Evolutionary conservation across 192 early-diverging fungal genomes (phyloP), one percentile per base, ranked within the genome.

Genomic region (Coemansia sp.): DNA sequence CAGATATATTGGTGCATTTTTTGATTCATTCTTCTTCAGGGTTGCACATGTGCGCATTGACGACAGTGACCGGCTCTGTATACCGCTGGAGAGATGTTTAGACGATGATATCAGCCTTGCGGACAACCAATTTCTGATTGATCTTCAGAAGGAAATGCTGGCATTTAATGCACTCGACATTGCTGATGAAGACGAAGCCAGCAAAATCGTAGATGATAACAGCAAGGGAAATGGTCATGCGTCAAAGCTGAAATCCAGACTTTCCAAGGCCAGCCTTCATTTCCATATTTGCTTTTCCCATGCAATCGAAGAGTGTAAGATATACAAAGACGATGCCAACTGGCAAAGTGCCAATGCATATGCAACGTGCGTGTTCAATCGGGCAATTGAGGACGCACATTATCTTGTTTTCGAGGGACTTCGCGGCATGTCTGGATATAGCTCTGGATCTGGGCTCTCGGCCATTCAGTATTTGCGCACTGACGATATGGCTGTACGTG

Each of bases 321-420:
- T 75, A 16, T 69, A 69, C 39, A 66, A 69, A 12, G 26, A 53
- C 9, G 73, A 69, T 56, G 64, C 54, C 1, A 72, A 72, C 67
- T 81, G 78, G 78, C 66, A 37, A 13, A 72, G 63, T 49, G 70
- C 67, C 54, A 70, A 71, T 48, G 45, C 41, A 3, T 81, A 81
- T 43, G 78, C 78, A 16, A 72, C 67, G 0, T 69, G 67, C n/a
- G 59, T 81, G 52, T 74, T 69, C 48, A 81, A 81, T 56, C 69
- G 78, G 5, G 50, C 65, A 37, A 63, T 81, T 15, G 73, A 75
- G 60, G 78, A 81, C 39, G 52, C 56, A 41, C 73, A 72, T 41
- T 75, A 58, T 56, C 32, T 81, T 60, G 57, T 66, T 12, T 69
- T 72, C 23, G 78, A 75, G 26, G 65, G 58, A 3, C 62, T 61